Percentiles rank a stretch among this genome's conserved stretches.
phyloP scores from a whole-genome alignment of 2,329 filamentous ascomycete genomes.

The Alternaria rosae region DNA sequence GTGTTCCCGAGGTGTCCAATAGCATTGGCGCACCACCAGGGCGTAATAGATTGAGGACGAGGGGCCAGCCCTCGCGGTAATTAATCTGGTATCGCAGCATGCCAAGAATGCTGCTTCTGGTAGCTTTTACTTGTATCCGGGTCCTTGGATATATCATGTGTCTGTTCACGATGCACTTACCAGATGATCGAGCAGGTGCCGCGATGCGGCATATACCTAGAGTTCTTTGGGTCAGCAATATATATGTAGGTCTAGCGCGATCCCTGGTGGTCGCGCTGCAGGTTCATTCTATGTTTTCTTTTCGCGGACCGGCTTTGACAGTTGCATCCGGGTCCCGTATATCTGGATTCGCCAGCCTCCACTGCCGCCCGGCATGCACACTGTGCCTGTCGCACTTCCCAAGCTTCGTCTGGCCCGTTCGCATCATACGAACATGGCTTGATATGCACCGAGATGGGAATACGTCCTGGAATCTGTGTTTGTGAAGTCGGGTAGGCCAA shows the following conservation, averaged over 20 bases:
- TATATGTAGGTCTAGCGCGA: not conserved
- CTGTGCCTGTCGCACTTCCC: not conserved
- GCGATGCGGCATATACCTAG: not conserved
- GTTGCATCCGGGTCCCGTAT: not conserved
- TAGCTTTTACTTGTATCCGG: not conserved
- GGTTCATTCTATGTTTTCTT: not conserved
- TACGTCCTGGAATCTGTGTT: not conserved
- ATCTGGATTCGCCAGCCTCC: not conserved
- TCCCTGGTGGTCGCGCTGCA: not conserved
- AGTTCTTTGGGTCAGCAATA: not conserved
- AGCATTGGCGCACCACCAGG: not conserved
- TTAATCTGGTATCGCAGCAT: not conserved
- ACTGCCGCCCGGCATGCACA: not conserved
- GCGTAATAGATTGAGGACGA: slow-evolving; percentile 4
- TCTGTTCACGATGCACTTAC: not conserved
- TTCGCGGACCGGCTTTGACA: not conserved
- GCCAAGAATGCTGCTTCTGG: not conserved
- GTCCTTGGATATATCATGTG: not conserved
- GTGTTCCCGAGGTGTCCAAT: not conserved
- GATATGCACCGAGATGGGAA: not conserved
- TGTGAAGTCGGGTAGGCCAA: not conserved
- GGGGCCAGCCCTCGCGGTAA: not conserved
- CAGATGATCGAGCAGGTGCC: not conserved
- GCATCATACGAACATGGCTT: slow-evolving; percentile 1
- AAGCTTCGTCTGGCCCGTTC: not conserved